Evolutionary conservation across 495 filamentous ascomycete species (phyloP).

Genomic region (Gamarada debralockiae): DNA sequence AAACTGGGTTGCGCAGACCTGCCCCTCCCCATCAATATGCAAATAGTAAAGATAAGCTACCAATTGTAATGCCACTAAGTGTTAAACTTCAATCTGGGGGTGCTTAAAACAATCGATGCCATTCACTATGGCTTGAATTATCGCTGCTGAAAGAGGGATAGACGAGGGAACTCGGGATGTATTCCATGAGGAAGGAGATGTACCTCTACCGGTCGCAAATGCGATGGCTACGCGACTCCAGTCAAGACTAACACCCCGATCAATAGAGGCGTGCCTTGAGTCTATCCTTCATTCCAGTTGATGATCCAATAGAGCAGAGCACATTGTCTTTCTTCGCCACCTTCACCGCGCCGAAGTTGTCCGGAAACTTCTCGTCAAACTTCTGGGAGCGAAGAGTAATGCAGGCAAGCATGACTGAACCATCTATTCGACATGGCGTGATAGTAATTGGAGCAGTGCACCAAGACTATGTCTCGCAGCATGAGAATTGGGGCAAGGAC

Average conservation of each 20-base stretch:
- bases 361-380: constrained; percentile 35
- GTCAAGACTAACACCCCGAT: background rate
- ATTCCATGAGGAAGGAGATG: constrained; percentile 40
- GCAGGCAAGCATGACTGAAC: constrained; percentile 32
- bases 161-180: too few species aligned
- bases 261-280: background rate
- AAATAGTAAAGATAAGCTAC: too few species aligned
- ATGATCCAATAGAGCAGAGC: constrained; percentile 7
- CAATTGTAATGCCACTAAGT: too few species aligned
- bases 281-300: background rate
- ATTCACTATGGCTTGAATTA: too few species aligned
- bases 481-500: background rate
- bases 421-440: constrained; percentile 38
- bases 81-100: too few species aligned
- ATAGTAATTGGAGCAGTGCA: constrained; percentile 35
- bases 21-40: too few species aligned
- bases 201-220: constrained; percentile 35
- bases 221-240: constrained; percentile 35
- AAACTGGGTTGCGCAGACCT: too few species aligned
- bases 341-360: constrained; percentile 21
- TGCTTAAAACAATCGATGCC: too few species aligned
- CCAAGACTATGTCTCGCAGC: constrained; percentile 9
- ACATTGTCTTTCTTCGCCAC: constrained; percentile 10
- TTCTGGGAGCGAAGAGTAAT: constrained; percentile 40
- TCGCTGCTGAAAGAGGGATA: too few species aligned